phyloP scores from a whole-genome alignment of 306 rosid genomes.

The Cicer chorassanicum region DNA sequence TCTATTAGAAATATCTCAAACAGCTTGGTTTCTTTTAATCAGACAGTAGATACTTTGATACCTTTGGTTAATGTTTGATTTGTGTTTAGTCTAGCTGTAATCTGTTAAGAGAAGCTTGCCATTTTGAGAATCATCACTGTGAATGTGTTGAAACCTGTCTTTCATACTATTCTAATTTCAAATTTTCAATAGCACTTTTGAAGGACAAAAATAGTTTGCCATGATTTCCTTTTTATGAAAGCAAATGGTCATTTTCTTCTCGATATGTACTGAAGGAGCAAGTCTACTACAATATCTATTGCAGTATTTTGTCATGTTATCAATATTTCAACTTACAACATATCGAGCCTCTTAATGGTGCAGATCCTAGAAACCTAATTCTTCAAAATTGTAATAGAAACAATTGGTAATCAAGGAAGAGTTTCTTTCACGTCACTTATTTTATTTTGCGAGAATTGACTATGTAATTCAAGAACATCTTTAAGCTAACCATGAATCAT shows the following conservation, averaged over 20 bases:
- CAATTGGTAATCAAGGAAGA: conserved; percentile 27
- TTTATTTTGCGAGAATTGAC: conserved; percentile 12
- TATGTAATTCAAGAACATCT: conserved; percentile 18
- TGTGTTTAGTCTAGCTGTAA: conserved; percentile 20
- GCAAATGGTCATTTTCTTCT: neutral
- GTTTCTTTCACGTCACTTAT: conserved; percentile 14
- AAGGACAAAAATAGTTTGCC: conserved; percentile 17
- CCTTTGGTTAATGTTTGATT: conserved; percentile 12
- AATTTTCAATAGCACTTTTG: conserved; percentile 5
- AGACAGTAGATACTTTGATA: conserved; percentile 7
- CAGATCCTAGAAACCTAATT: neutral
- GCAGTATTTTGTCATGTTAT: neutral
- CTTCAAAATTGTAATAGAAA: neutral
- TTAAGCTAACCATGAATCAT: neutral
- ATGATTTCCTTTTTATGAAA: neutral
- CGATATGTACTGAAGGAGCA: conserved; percentile 14
- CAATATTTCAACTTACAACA: neutral
- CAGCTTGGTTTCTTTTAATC: neutral
- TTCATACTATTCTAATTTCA: conserved; percentile 12
- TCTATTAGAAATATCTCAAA: conserved; percentile 22
- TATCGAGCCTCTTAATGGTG: neutral
- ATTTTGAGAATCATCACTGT: neutral
- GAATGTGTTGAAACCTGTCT: conserved; percentile 19
- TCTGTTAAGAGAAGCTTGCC: conserved; percentile 7
- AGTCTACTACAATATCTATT: neutral